Conservation (phyloP, 192 early-diverging fungal genomes). For the Helicostylum pulchrum region DNA sequence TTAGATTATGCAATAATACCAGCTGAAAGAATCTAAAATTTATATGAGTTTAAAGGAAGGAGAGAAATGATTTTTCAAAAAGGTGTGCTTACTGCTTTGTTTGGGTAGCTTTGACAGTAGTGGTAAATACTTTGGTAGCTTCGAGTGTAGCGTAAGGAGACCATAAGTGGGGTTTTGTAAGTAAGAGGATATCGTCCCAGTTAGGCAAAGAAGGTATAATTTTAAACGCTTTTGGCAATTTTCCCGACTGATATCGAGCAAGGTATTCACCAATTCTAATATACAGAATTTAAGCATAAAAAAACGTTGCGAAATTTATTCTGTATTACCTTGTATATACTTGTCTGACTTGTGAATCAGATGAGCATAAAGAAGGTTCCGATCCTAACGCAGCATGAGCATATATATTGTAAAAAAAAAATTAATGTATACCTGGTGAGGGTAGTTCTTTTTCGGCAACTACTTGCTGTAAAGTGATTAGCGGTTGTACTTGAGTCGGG, state of each 20-base stretch:
- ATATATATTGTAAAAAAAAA: too few species aligned
- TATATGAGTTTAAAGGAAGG: neutral
- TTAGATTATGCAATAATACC: conserved; percentile 1
- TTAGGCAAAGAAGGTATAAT: conserved; percentile 11
- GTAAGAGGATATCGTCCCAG: conserved; percentile 16
- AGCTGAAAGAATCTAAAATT: neutral
- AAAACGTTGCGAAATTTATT: too few species aligned
- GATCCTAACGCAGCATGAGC: neutral
- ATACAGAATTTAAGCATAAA: neutral
- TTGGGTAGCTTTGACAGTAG: neutral
- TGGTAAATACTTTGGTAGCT: conserved; percentile 5
- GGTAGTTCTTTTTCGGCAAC: too few species aligned
- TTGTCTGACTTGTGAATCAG: conserved; percentile 2
- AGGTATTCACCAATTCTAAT: conserved; percentile 9
- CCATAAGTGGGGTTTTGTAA: conserved; percentile 13
- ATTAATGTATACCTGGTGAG: neutral
- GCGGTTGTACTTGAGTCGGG: too few species aligned
- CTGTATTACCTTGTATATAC: conserved; percentile 9
- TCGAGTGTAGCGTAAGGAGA: conserved; percentile 7
- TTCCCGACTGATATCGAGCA: conserved; percentile 3
- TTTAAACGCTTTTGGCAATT: conserved; percentile 11
- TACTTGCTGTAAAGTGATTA: too few species aligned
- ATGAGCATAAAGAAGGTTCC: neutral
- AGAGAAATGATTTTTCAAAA: neutral
- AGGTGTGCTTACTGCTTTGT: neutral